Evolutionary conservation across 176 grass and related monocot genomes (phyloP).

Genomic region (Carex parvula): DNA sequence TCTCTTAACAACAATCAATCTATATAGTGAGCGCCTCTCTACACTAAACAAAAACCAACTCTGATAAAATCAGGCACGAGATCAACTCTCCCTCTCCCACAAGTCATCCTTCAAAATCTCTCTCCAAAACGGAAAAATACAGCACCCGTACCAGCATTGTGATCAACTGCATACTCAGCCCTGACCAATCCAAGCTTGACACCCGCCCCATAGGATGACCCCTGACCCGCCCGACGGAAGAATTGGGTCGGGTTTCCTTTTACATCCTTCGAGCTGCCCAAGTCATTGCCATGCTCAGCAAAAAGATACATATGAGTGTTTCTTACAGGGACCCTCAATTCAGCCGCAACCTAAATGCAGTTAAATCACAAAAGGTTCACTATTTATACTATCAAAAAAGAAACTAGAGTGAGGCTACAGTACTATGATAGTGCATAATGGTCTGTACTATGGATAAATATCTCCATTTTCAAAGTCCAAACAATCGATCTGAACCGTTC

Average conservation of each 20-base stretch:
- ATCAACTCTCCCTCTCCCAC: not conserved
- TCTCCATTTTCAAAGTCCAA: too few relatives aligned
- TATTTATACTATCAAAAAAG: not conserved
- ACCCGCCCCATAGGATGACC: constrained; percentile 88
- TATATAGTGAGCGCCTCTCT: constrained; percentile 10
- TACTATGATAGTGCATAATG: too few relatives aligned
- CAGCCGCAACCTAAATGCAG: constrained; percentile 54
- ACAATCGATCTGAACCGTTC: too few relatives aligned
- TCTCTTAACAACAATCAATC: constrained; percentile 12
- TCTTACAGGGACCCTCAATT: constrained; percentile 71
- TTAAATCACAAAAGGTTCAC: not conserved
- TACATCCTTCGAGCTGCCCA: constrained; percentile 91
- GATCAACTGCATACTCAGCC: constrained; percentile 87
- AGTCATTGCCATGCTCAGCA: constrained; percentile 83
- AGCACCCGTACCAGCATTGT: constrained; percentile 77
- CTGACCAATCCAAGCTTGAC: constrained; percentile 92
- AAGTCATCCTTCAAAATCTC: constrained; percentile 51
- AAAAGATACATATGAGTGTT: constrained; percentile 83
- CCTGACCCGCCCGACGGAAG: constrained; percentile 71
- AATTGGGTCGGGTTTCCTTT: constrained; percentile 96
- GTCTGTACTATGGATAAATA: too few relatives aligned
- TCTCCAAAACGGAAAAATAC: constrained; percentile 93
- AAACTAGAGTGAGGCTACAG: not conserved
- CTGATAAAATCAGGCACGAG: not conserved
- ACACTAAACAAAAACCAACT: constrained; percentile 20